Percentiles rank a stretch among this genome's conserved stretches.
Conservation (phyloP, 352 stramenopile genomes). For the Phytophthora aleatoria region DNA sequence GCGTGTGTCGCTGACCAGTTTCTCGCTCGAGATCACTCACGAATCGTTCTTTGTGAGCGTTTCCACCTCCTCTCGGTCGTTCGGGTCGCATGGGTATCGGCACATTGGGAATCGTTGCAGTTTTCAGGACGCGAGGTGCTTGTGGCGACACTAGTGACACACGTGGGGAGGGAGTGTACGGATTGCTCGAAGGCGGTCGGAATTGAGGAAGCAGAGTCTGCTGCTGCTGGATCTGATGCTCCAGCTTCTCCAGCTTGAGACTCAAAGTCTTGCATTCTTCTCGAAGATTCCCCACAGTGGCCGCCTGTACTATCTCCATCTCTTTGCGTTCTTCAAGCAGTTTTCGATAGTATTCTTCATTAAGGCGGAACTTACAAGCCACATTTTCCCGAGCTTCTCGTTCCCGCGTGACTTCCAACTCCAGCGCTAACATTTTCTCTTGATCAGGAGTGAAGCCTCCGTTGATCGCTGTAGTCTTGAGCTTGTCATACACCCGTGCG, state of each 20-base stretch:
- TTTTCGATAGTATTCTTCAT: conserved; percentile 49
- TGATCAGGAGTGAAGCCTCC: conserved; percentile 45
- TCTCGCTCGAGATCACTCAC: conserved; percentile 75
- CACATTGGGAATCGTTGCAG: conserved; percentile 17
- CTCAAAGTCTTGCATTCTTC: conserved; percentile 44
- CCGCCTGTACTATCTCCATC: conserved; percentile 49
- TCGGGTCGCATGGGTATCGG: conserved; percentile 62
- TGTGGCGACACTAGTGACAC: conserved; percentile 9
- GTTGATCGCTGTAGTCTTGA: conserved; percentile 31
- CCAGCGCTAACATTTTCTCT: conserved; percentile 43
- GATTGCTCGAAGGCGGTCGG: conserved; percentile 13
- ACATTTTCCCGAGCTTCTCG: conserved; percentile 35
- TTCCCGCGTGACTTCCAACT: conserved; percentile 46
- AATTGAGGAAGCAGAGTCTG: conserved; percentile 17
- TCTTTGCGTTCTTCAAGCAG: conserved; percentile 62
- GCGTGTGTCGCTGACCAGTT: conserved; percentile 62
- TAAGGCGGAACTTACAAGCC: conserved; percentile 43
- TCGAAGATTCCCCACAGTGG: conserved; percentile 39
- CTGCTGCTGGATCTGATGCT: conserved; percentile 30
- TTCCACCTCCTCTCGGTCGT: conserved; percentile 48
- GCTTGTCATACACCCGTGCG: conserved; percentile 27
- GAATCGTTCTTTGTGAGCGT: conserved; percentile 72
- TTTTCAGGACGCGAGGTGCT: conserved; percentile 29
- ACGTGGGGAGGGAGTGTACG: conserved; percentile 15
- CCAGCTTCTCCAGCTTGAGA: conserved; percentile 47